phyloP scores from a whole-genome alignment of 352 stramenopile genomes.

The Phytopythium ostracodes region DNA sequence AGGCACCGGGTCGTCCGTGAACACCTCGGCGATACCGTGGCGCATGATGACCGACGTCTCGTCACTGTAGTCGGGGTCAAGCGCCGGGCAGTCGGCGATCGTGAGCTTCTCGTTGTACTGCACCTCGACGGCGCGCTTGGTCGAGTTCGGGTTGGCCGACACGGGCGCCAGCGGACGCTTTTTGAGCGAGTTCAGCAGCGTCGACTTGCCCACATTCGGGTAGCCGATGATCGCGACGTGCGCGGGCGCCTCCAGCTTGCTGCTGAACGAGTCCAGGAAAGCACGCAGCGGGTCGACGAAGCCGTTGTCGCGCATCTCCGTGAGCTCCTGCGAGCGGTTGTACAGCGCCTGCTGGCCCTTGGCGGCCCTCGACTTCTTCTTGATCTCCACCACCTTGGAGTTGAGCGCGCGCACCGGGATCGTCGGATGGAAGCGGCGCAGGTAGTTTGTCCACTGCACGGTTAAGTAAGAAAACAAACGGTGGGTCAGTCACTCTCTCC shows the following conservation, averaged over 20 bases:
- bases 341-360: conserved; percentile 68
- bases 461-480: background rate
- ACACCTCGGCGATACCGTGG: conserved; percentile 94
- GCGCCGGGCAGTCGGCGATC: conserved; percentile 95
- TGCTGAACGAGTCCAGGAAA: conserved; percentile 96
- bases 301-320: conserved; percentile 71
- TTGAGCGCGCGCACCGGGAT: conserved; percentile 86
- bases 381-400: conserved; percentile 88
- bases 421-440: conserved; percentile 93
- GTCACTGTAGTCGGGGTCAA: conserved; percentile 95
- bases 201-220: conserved; percentile 95
- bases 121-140: conserved; percentile 88
- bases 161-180: conserved; percentile 50
- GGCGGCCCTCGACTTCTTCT: conserved; percentile 75
- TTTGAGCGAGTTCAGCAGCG: conserved; percentile 95
- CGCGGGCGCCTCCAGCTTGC: conserved; percentile 64
- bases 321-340: conserved; percentile 62
- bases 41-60: conserved; percentile 83
- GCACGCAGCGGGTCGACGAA: conserved; percentile 88
- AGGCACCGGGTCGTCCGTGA: conserved; percentile 93
- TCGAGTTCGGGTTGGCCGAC: conserved; percentile 49
- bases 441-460: conserved; percentile 87
- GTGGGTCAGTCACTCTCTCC: conserved; percentile 16
- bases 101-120: conserved; percentile 96
- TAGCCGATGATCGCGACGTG: conserved; percentile 98